Percentiles rank a stretch among this genome's conserved stretches.
Conservation (phyloP, 306 rosid species). For the Dicorynia guianensis region DNA sequence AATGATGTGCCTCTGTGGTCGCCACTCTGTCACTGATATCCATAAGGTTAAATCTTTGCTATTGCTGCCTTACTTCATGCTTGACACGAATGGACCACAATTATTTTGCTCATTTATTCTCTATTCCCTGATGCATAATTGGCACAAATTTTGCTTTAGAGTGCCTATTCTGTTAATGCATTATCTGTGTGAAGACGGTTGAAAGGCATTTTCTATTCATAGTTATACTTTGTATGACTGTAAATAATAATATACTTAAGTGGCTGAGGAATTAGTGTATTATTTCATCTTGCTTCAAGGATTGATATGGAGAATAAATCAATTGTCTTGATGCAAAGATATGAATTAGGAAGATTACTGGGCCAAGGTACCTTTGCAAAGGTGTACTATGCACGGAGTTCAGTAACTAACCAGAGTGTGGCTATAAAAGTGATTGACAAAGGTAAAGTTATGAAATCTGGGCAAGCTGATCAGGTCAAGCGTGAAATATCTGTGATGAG, state of each 20-base stretch:
- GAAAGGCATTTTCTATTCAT: slow-evolving; percentile 46
- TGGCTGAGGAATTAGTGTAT: slow-evolving; percentile 31
- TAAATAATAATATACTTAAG: slow-evolving; percentile 36
- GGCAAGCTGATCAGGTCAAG: slow-evolving; percentile 67
- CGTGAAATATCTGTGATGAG: slow-evolving; percentile 83
- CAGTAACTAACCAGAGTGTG: slow-evolving; percentile 69
- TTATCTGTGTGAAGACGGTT: slow-evolving; percentile 67
- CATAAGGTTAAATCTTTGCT: slow-evolving; percentile 46
- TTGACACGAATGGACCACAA: slow-evolving; percentile 40
- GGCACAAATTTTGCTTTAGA: slow-evolving; percentile 44
- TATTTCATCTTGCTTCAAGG: slow-evolving; percentile 37
- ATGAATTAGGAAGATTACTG: slow-evolving; percentile 80
- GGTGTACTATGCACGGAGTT: slow-evolving; percentile 84
- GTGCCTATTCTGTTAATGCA: slow-evolving; percentile 54
- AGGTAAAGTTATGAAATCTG: slow-evolving; percentile 65
- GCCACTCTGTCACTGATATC: slow-evolving; percentile 42
- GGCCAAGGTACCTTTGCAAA: slow-evolving; percentile 90
- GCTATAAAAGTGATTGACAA: slow-evolving; percentile 85
- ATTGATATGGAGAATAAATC: slow-evolving; percentile 67
- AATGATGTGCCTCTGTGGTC: slow-evolving; percentile 60
- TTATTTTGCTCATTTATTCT: slow-evolving; percentile 36
- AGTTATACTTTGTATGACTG: slow-evolving; percentile 28
- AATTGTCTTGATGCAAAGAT: slow-evolving; percentile 59
- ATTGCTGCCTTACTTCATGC: slow-evolving; percentile 40
- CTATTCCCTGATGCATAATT: slow-evolving; percentile 48